These are phyloP conservation scores for Rhododendron molle DNA, from an alignment of 148 eudicot species.

Conservation along the genomic window DNA sequence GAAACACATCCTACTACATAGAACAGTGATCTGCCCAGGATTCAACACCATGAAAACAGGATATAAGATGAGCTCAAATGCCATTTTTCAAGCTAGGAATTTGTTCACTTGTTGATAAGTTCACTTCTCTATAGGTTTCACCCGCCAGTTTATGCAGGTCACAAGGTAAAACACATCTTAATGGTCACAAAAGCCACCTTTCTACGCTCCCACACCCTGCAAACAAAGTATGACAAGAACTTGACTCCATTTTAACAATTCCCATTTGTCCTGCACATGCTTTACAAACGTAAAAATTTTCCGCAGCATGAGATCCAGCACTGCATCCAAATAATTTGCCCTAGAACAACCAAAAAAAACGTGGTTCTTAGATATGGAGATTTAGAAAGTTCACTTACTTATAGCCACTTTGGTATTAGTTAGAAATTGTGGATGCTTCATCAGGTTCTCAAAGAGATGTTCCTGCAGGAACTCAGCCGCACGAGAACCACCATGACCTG, in stretches of 20 bases:
- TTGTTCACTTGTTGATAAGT: not conserved
- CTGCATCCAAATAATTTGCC: not conserved
- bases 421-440: constrained; percentile 78
- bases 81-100: not conserved
- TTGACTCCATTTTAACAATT: not conserved
- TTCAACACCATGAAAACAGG: not conserved
- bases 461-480: constrained; percentile 89
- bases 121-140: not conserved
- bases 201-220: not conserved
- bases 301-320: not conserved
- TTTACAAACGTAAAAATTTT: not conserved
- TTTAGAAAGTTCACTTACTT: constrained; percentile 48
- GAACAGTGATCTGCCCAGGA: not conserved
- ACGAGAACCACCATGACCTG: constrained; percentile 98
- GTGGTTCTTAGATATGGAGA: not conserved
- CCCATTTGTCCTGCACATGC: not conserved
- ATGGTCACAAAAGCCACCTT: not conserved
- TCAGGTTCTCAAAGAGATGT: constrained; percentile 81
- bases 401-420: constrained; percentile 73
- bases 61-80: not conserved
- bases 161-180: not conserved
- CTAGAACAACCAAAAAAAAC: not conserved
- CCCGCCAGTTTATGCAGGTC: not conserved
- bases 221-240: not conserved
- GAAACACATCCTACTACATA: not conserved